Conservation (phyloP, 331 rosid species). For the Stylosanthes scabra region DNA sequence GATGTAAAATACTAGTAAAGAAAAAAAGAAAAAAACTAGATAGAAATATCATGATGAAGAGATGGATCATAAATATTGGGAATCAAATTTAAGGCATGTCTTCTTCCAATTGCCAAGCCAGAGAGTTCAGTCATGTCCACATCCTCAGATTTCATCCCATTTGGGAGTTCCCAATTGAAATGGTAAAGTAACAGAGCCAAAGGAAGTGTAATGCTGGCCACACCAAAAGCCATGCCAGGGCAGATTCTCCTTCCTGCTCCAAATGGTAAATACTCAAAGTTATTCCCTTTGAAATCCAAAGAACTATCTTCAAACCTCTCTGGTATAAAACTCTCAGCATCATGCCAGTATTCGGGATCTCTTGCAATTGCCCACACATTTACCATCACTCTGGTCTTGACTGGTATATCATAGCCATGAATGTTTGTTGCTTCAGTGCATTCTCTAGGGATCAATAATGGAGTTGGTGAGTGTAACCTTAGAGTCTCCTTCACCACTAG, state of each 20-base stretch:
- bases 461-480: conserved; percentile 22
- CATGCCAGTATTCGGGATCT: not conserved
- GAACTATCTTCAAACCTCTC: not conserved
- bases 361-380: conserved; percentile 3
- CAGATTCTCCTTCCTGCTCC: conserved; percentile 12
- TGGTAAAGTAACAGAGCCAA: conserved; percentile 1
- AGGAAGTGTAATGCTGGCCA: not conserved
- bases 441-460: conserved; percentile 35
- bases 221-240: not conserved
- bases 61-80: not conserved
- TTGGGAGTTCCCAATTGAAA: conserved; percentile 6
- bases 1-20: no score
- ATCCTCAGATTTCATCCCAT: not conserved
- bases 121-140: not conserved
- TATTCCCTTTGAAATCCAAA: not conserved
- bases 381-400: not conserved
- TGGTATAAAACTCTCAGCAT: not conserved
- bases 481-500: conserved; percentile 36
- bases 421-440: not conserved
- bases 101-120: not conserved
- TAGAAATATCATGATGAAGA: not conserved
- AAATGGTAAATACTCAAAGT: conserved; percentile 9
- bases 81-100: not conserved
- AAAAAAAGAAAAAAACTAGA: no score
- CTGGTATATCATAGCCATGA: not conserved